These are phyloP conservation scores for Luffa acutangula DNA, from an alignment of 306 rosid species.

Conservation along the genomic window DNA sequence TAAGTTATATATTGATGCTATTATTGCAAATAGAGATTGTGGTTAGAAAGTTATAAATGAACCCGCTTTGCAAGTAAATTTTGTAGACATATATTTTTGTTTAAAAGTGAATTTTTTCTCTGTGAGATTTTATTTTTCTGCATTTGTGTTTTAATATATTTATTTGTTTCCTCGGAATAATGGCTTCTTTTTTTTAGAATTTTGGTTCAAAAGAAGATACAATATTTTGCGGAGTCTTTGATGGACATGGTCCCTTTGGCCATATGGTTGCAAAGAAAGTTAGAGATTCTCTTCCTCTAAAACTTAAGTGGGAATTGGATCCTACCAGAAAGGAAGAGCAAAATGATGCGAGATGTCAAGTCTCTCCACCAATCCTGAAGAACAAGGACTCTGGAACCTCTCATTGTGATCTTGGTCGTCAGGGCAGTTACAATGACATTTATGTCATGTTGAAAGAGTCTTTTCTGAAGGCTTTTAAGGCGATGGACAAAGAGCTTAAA, in stretches of 20 bases:
- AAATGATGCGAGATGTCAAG: slow-evolving; percentile 18
- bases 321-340: slow-evolving; percentile 16
- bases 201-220: slow-evolving; percentile 38
- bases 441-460: slow-evolving; percentile 34
- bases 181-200: slow-evolving; percentile 23
- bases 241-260: slow-evolving; percentile 93
- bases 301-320: slow-evolving; percentile 43
- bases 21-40: background rate
- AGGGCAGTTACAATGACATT: slow-evolving; percentile 13
- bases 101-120: background rate
- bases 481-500: slow-evolving; percentile 73
- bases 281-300: slow-evolving; percentile 67
- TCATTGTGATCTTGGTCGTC: background rate
- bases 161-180: background rate
- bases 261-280: slow-evolving; percentile 74
- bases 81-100: background rate
- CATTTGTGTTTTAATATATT: background rate
- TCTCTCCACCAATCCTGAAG: slow-evolving; percentile 20
- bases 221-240: slow-evolving; percentile 76
- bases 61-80: background rate
- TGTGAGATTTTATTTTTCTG: background rate
- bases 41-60: background rate
- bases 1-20: background rate
- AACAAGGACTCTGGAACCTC: slow-evolving; percentile 16
- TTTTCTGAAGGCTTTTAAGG: slow-evolving; percentile 48